phyloP scores from a whole-genome alignment of 371 early-diverging fungal genomes.

The Nematocida sp. region DNA sequence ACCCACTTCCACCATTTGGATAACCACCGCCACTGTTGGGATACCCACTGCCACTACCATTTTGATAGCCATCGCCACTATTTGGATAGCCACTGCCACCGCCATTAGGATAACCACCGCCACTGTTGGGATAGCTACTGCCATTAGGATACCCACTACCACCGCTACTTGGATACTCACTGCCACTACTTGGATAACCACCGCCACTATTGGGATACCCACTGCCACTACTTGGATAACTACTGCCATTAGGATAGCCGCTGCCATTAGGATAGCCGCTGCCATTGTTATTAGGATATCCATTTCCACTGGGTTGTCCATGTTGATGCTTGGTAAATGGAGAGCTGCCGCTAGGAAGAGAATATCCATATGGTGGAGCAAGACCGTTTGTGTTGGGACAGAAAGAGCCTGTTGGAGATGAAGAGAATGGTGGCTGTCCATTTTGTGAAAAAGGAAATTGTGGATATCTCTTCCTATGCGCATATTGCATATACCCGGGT shows the following conservation, averaged over 20 bases:
- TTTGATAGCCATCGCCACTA: neutral
- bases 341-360: too few relatives aligned
- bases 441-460: too few relatives aligned
- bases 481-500: too few relatives aligned
- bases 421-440: too few relatives aligned
- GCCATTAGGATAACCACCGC: neutral
- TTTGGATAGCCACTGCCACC: too few relatives aligned
- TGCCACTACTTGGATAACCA: neutral
- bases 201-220: neutral
- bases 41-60: conserved; percentile 2
- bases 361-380: too few relatives aligned
- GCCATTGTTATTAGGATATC: neutral
- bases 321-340: too few relatives aligned
- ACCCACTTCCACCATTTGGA: neutral
- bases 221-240: too few relatives aligned
- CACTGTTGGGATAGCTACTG: neutral
- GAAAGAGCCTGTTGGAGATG: too few relatives aligned
- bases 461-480: too few relatives aligned
- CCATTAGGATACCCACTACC: neutral
- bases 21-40: neutral
- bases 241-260: neutral
- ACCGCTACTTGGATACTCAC: neutral
- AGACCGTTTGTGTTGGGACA: too few relatives aligned
- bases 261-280: neutral
- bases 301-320: too few relatives aligned